These are phyloP conservation scores for Chlorella sp. DNA, from an alignment of 139 green algal genomes.

Conservation along the genomic window DNA sequence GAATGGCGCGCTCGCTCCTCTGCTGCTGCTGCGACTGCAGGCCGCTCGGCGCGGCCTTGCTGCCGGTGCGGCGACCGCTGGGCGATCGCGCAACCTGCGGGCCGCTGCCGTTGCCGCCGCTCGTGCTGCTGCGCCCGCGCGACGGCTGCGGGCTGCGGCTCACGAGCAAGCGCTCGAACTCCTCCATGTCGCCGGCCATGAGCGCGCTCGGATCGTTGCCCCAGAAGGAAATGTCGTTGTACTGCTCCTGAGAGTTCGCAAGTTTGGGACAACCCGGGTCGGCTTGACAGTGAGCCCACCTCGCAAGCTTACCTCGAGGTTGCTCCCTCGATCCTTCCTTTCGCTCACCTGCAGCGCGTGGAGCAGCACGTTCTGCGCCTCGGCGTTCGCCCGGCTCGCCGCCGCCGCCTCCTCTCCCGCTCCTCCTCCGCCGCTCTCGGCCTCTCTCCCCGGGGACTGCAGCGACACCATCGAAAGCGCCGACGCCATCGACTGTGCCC, in stretches of 20 bases:
- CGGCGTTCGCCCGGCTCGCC: background rate
- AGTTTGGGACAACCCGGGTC: too few species aligned
- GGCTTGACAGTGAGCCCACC: too few species aligned
- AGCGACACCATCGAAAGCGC: too few species aligned
- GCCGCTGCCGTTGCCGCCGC: background rate
- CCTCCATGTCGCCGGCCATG: background rate
- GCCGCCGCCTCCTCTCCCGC: too few species aligned
- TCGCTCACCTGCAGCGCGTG: background rate
- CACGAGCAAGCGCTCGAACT: background rate
- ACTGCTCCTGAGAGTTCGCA: background rate
- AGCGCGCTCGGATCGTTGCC: background rate
- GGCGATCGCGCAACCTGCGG: too few species aligned
- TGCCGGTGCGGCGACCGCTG: background rate
- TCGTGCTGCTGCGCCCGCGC: background rate
- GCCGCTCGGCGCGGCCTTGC: too few species aligned
- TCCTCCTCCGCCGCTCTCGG: too few species aligned
- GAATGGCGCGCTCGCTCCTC: too few species aligned
- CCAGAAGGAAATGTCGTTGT: conserved; percentile 1
- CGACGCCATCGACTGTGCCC: background rate
- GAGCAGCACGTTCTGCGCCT: background rate
- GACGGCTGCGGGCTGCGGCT: background rate
- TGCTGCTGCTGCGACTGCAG: background rate
- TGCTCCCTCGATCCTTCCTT: too few species aligned
- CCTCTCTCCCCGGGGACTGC: too few species aligned
- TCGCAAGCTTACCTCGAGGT: too few species aligned